These are phyloP conservation scores for Tolypocladium pustulatum DNA, from an alignment of 2,329 filamentous ascomycete genomes.

Conservation along the genomic window DNA sequence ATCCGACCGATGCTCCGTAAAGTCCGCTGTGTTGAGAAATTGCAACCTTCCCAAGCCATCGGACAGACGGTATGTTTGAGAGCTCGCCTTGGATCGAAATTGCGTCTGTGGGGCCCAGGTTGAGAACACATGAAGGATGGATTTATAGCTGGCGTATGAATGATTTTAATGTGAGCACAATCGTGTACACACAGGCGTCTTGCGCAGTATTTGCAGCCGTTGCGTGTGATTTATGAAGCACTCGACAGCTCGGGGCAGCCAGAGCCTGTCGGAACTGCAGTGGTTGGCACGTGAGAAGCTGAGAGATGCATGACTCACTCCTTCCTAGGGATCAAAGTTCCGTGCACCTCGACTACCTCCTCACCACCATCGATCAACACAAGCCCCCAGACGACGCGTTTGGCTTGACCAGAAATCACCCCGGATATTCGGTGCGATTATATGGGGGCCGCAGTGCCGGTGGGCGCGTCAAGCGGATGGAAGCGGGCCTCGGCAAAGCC, in stretches of 20 bases:
- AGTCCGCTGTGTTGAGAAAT: not conserved
- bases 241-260: not conserved
- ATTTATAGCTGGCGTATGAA: not conserved
- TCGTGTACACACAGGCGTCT: not conserved
- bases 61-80: not conserved
- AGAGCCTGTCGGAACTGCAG: not conserved
- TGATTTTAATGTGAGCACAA: too few relatives aligned
- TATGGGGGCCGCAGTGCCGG: too few relatives aligned
- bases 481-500: not conserved
- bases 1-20: slow-evolving; percentile 3
- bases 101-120: not conserved
- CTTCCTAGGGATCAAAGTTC: too few relatives aligned
- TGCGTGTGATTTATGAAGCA: not conserved
- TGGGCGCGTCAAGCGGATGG: not conserved
- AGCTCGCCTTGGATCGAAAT: not conserved
- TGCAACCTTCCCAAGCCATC: too few relatives aligned
- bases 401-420: too few relatives aligned
- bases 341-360: not conserved
- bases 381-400: too few relatives aligned
- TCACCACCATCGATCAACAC: not conserved
- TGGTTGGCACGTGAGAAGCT: not conserved
- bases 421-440: too few relatives aligned
- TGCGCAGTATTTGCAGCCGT: not conserved
- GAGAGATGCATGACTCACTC: too few relatives aligned
- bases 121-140: not conserved